Evolutionary conservation across 768 basidiomycete genomes (phyloP), one percentile per base, ranked within the genome.

Genomic region (Termitomyces eurrhizus): DNA sequence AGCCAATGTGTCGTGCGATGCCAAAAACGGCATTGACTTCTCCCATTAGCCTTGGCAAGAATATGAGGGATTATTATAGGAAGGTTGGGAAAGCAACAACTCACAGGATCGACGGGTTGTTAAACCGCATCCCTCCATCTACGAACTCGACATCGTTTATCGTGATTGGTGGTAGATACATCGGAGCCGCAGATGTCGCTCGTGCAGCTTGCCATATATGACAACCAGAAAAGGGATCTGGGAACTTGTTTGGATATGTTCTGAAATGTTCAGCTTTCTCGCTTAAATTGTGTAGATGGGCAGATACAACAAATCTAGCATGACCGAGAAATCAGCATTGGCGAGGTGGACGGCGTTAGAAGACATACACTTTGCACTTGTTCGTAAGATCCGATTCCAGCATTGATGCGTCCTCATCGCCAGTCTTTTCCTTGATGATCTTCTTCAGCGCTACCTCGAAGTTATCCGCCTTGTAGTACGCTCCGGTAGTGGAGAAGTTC

Each of bases 171-270:
- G 69, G 68, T 62, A 76, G 71, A 52, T 72, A 75, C 1, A 65
- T 69, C 7, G 72, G 72, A 3, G 73, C 75, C n/a, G 74, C 73
- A 29, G 73, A 72, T 0, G 75, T 76, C 2, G 74, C 75, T 24
- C 74, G 60, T 4, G 69, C 72, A 7, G 72, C 74, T 65, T 75
- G 65, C 74, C 75, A 75, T 49, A 76, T 74, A 49, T 63, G 61
- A 58, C 70, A 73, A 18, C 66, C 65, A 14, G 64, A 57, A 52
- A 68, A 69, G 1, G 65, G 65, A 58, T 70, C 66, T 26, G 70
- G 69, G 37, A 71, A 66, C 26, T 68, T 66, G n/a, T 56, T 71
- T 21, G 55, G 56, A 58, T 74, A 75, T 14, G 72, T 70, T 24
- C 73, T 68, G 49, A 72, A 61, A 45, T 71, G 68, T 32, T 67